Base-by-base conservation (phyloP, 1,284 basidiomycete genomes). In the Waitea zeae region DNA sequence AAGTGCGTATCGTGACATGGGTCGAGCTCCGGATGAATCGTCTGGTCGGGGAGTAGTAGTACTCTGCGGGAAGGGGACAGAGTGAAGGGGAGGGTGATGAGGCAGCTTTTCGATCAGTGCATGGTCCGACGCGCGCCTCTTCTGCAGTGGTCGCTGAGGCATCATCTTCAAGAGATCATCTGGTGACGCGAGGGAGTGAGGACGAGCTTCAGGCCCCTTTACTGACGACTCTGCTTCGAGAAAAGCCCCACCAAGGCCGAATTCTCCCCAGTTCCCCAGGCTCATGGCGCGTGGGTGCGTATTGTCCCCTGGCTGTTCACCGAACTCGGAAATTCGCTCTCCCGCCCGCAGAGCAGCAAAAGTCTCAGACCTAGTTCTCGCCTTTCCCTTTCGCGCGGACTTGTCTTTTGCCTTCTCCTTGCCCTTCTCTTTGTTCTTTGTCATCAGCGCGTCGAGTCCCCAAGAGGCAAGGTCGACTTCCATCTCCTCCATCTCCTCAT, bases 391-490 rank as follows among this genome's bases (percentile, higher is more conserved):
- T n/a, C n/a, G n/a, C n/a, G n/a, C n/a, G n/a, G n/a, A n/a, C n/a
- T n/a, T n/a, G n/a, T n/a, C n/a, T n/a, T n/a, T n/a, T n/a, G n/a
- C n/a, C n/a, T n/a, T n/a, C n/a, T n/a, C n/a, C 49, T 54, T 58
- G 59, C 42, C 42, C 41, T 52, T 49, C 17, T 57, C 53, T 51
- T 70, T 74, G 40, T 72, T 67, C 47, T 78, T 76, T 0, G 73
- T 63, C 38, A 82, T 68, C 50, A 82, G 71, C 12, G 70, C 66
- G 39, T 83, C 78, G 15, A 86, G 58, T 2, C 81, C 81, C 81
- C 83, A 86, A 14, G 81, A 84, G 3, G 77, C 63, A 34, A 86
- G 58, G 52, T 86, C 81, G 14, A 87, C 76, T 47, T 84, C 80
- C 32, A 78, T 41, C 12, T 62, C 68, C 30, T 63, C 61, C 19